Evolutionary conservation across 1,284 basidiomycete genomes (phyloP).

Genomic region (Pseudozyma flocculosa): DNA sequence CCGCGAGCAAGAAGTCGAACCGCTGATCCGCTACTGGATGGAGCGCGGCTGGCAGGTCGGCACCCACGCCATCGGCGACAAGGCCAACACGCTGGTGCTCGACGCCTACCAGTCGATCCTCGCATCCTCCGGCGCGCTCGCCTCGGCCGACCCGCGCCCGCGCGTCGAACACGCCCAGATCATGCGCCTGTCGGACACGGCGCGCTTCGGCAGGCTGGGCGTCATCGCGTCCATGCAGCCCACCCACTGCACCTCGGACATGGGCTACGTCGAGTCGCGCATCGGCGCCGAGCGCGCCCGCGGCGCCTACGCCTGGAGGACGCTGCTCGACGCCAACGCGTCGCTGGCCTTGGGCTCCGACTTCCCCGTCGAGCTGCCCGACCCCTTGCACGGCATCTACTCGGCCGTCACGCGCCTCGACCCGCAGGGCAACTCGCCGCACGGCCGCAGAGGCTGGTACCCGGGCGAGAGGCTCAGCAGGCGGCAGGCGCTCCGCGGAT

Average conservation of each 20-base stretch:
- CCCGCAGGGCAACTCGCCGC: conserved; percentile 72
- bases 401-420: conserved; percentile 77
- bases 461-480: conserved; percentile 71
- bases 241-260: conserved; percentile 82
- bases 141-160: conserved; percentile 63
- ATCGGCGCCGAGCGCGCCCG: conserved; percentile 63
- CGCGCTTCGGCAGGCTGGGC: conserved; percentile 70
- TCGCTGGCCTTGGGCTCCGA: conserved; percentile 80
- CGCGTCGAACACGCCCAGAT: conserved; percentile 92
- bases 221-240: conserved; percentile 91
- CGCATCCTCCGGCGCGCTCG: conserved; percentile 2
- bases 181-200: conserved; percentile 65
- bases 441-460: conserved; percentile 69
- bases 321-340: conserved; percentile 64
- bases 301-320: conserved; percentile 84
- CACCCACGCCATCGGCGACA: conserved; percentile 81
- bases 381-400: conserved; percentile 69
- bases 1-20: conserved; percentile 17
- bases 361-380: conserved; percentile 69
- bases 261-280: conserved; percentile 68
- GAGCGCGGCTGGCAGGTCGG: conserved; percentile 55
- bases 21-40: conserved; percentile 31
- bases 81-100: conserved; percentile 77
- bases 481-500: conserved; percentile 67
- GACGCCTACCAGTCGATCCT: conserved; percentile 43